A percentile compares a stretch with the other conserved stretches of the same genome.
Conservation (phyloP, 768 basidiomycete genomes). For the Tylopilus cervinicoccineus region DNA sequence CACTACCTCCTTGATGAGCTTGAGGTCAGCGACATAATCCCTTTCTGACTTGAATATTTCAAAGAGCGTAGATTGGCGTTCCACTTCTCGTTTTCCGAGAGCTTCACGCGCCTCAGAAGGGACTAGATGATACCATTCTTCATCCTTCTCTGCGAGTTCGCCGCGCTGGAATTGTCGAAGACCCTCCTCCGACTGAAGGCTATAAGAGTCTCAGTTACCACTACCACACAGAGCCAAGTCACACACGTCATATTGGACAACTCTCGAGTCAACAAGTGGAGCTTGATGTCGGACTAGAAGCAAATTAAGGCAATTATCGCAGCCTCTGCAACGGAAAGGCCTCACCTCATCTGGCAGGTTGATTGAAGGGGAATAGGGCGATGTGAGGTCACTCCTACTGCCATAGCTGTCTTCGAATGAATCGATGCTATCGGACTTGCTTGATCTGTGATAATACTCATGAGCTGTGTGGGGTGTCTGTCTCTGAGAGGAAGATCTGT, state of each 20-base stretch:
- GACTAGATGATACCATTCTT: constrained; percentile 82
- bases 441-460: constrained; percentile 35
- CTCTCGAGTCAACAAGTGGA: constrained; percentile 31
- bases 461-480: constrained; percentile 15
- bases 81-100: constrained; percentile 73
- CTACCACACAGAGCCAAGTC: constrained; percentile 1
- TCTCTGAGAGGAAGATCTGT: constrained; percentile 42
- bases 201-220: constrained; percentile 26
- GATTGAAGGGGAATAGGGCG: constrained; percentile 33
- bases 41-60: constrained; percentile 89
- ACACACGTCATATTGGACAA: constrained; percentile 40
- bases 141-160: constrained; percentile 58
- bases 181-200: constrained; percentile 60
- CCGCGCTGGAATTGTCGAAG: constrained; percentile 66
- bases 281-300: constrained; percentile 22
- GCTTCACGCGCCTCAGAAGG: constrained; percentile 66
- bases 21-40: constrained; percentile 82
- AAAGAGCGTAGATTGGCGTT: constrained; percentile 82
- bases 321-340: constrained; percentile 24
- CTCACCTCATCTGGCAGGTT: constrained; percentile 39
- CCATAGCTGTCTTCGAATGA: constrained; percentile 12
- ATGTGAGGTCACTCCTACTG: constrained; percentile 21
- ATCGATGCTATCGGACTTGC: constrained; percentile 36
- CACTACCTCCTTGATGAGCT: constrained; percentile 60
- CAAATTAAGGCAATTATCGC: constrained; percentile 5